Conservation (phyloP, 176 grass and related monocot genomes). For the Aegilops umbellulata region DNA sequence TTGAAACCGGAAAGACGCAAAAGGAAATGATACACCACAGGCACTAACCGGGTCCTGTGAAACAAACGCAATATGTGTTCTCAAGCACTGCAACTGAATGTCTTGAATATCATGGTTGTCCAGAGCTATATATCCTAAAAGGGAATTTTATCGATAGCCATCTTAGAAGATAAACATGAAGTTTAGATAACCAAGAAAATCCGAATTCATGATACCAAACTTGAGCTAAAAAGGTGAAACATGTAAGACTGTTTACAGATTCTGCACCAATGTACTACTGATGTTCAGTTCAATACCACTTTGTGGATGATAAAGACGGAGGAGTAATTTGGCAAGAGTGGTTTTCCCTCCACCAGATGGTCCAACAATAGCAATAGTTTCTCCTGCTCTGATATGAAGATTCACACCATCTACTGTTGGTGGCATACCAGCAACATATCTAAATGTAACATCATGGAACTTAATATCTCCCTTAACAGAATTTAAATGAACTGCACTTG, state of each 20-base stretch:
- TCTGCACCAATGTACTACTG: not conserved
- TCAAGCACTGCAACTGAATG: constrained; percentile 55
- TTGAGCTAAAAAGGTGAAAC: not conserved
- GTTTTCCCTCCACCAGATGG: constrained; percentile 85
- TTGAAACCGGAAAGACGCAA: not conserved
- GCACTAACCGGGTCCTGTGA: constrained; percentile 73
- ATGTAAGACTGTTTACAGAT: not conserved
- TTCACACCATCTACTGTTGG: constrained; percentile 45
- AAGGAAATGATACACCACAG: constrained; percentile 4
- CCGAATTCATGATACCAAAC: not conserved
- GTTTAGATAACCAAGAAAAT: constrained; percentile 9
- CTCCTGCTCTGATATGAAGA: constrained; percentile 65
- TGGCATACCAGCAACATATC: constrained; percentile 52
- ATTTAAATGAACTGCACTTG: constrained; percentile 45
- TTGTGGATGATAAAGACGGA: constrained; percentile 75
- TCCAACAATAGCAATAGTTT: constrained; percentile 70
- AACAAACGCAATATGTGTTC: constrained; percentile 67
- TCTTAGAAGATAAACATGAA: not conserved
- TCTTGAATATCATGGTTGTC: constrained; percentile 82
- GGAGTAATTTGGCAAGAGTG: constrained; percentile 79
- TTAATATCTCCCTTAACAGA: constrained; percentile 62
- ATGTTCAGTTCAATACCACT: constrained; percentile 47
- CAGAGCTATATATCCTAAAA: constrained; percentile 64
- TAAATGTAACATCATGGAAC: constrained; percentile 71
- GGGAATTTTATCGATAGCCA: not conserved